Evolutionary conservation across 768 basidiomycete genomes (phyloP).

Genomic region (Leccinum olivaceopallidum): DNA sequence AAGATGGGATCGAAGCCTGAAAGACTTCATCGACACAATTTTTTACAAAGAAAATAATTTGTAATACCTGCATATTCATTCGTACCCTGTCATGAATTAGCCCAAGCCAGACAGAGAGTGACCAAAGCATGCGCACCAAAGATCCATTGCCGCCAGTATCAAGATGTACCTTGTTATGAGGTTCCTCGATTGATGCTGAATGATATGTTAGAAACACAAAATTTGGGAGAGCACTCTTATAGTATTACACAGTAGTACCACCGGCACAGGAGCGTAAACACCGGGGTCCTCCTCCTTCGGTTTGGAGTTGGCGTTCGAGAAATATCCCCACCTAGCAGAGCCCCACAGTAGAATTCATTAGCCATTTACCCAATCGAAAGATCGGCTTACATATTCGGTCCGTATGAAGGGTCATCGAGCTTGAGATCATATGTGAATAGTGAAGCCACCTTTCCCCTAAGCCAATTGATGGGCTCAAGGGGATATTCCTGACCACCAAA

Average conservation of each 20-base stretch:
- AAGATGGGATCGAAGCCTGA: constrained; percentile 22
- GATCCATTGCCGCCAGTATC: constrained; percentile 17
- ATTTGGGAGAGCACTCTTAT: neutral
- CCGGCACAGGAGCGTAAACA: neutral
- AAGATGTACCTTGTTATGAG: constrained; percentile 22
- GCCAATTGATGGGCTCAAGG: constrained; percentile 12
- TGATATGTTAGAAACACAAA: neutral
- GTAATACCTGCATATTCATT: constrained; percentile 23
- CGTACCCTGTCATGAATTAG: constrained; percentile 6
- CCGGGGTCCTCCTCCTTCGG: no score
- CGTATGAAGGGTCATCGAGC: constrained; percentile 7
- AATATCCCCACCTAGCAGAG: constrained; percentile 19
- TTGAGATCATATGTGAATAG: constrained; percentile 20
- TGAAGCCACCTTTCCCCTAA: constrained; percentile 15
- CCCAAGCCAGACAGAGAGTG: neutral
- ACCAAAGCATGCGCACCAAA: constrained; percentile 13
- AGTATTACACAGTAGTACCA: constrained; percentile 8
- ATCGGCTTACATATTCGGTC: neutral
- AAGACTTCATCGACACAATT: neutral
- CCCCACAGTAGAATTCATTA: neutral
- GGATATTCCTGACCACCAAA: neutral
- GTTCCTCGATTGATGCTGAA: constrained; percentile 20
- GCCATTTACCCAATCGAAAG: neutral
- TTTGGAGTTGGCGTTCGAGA: constrained; percentile 1
- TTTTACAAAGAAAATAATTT: neutral